Evolutionary conservation across 2,329 filamentous ascomycete species (phyloP), one percentile per base, ranked within the genome.

Genomic region (Neoscytalidium dimidiatum): DNA sequence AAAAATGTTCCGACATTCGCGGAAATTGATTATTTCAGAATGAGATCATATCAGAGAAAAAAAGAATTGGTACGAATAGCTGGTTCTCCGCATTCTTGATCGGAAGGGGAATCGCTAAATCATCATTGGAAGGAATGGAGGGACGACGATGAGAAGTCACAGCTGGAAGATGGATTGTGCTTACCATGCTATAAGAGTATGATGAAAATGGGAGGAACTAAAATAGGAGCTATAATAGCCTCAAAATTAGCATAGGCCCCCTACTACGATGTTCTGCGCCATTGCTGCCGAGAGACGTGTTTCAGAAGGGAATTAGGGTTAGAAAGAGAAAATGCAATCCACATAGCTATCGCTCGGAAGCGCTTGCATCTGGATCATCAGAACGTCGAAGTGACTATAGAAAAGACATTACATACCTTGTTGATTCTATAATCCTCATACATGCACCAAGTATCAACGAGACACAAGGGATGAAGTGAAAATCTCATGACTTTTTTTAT

Each of bases 401-500:
- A n/a, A 51, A 21, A 7, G 7, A 6, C 28, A 13, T 4, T 14
- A 64, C 61, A 17, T 64, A 64, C 61, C 61, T 56, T 33, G 29
- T 28, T 8, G 19, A 26, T 38, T 23, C 21, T 41, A 17, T 7
- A 29, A 43, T 21, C 19, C 33, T 28, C 46, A 46, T 56, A 14
- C 29, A 49, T 64, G 46, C 49, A 64, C 8, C 49, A 48, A 56
- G 49, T 64, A 44, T 56, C 41, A 33, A 43, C 23, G 29, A 44
- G 49, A 35, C 61, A 64, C 61, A 46, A 56, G 61, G 61, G 61
- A 31, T 64, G 38, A 64, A 64, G 48, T 53, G 21, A n/a, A 26
- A 63, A 64, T 53, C 49, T 64, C 51, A 53, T 64, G 48, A 43
- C 49, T 64, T 64, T 53, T 41, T 62, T 57, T 48, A 13, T 41